Evolutionary conservation across 192 early-diverging fungal species (phyloP).

Genomic region (Coemansia umbellata): DNA sequence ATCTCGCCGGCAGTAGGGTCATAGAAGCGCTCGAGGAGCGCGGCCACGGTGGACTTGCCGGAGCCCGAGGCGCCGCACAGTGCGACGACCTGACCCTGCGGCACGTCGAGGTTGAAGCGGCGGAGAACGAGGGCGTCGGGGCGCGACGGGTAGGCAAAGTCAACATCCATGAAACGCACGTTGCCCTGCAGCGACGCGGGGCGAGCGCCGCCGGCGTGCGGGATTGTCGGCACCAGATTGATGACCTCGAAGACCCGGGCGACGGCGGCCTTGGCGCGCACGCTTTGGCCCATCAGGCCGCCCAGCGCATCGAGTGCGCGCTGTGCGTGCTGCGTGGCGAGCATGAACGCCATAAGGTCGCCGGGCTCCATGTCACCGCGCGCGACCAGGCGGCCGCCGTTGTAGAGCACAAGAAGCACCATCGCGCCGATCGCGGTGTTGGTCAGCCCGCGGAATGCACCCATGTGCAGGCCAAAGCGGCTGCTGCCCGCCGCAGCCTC

Average conservation of each 20-base stretch:
- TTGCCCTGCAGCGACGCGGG: slow-evolving; percentile 46
- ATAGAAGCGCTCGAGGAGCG: slow-evolving; percentile 75
- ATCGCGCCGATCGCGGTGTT: slow-evolving; percentile 56
- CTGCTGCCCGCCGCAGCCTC: slow-evolving; percentile 40
- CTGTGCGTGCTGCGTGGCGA: slow-evolving; percentile 61
- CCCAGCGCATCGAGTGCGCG: slow-evolving; percentile 59
- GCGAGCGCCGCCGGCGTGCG: slow-evolving; percentile 38
- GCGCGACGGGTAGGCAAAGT: slow-evolving; percentile 53
- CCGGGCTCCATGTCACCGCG: slow-evolving; percentile 55
- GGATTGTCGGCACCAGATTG: slow-evolving; percentile 38
- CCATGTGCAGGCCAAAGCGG: slow-evolving; percentile 59
- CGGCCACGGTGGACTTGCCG: slow-evolving; percentile 72
- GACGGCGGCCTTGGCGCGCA: slow-evolving; percentile 54
- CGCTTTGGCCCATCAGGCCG: slow-evolving; percentile 56
- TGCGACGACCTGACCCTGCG: slow-evolving; percentile 45
- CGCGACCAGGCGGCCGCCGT: slow-evolving; percentile 44
- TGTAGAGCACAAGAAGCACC: slow-evolving; percentile 57
- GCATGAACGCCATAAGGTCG: slow-evolving; percentile 60
- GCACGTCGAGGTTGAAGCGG: slow-evolving; percentile 46
- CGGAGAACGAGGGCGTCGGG: slow-evolving; percentile 32
- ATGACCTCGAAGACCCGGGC: slow-evolving; percentile 56
- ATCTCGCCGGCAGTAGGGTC: slow-evolving; percentile 62
- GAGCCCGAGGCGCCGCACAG: slow-evolving; percentile 53
- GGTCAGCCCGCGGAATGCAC: slow-evolving; percentile 60
- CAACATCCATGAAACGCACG: slow-evolving; percentile 52